Percentiles rank a stretch among this genome's conserved stretches.
phyloP scores from a whole-genome alignment of 352 stramenopile genomes.

The Achlya hypogyna region DNA sequence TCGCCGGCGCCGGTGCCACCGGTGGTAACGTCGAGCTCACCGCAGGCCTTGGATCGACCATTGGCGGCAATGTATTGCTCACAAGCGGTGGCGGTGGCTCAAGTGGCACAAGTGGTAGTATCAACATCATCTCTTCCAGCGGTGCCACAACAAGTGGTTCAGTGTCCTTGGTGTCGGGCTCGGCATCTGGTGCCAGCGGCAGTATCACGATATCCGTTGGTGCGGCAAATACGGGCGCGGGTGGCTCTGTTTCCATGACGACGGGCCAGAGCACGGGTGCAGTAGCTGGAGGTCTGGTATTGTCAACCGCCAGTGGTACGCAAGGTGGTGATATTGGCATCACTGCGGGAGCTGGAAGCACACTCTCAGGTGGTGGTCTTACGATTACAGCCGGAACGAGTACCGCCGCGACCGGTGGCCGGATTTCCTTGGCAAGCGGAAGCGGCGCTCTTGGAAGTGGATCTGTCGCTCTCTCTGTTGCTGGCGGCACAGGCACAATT shows the following conservation, averaged over 20 bases:
- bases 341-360: constrained; percentile 34
- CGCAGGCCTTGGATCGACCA: constrained; percentile 23
- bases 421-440: constrained; percentile 5
- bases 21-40: constrained; percentile 34
- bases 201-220: constrained; percentile 15
- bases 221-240: neutral
- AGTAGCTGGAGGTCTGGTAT: neutral
- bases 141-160: constrained; percentile 19
- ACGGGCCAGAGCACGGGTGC: constrained; percentile 14
- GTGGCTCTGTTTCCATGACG: constrained; percentile 12
- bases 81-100: constrained; percentile 6
- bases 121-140: constrained; percentile 11
- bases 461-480: constrained; percentile 6
- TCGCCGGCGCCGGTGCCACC: constrained; percentile 22
- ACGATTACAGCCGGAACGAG: constrained; percentile 4
- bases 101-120: constrained; percentile 11
- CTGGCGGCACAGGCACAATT: constrained; percentile 13
- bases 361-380: constrained; percentile 46
- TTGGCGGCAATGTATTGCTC: constrained; percentile 6
- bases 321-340: constrained; percentile 21
- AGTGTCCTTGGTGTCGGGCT: constrained; percentile 22
- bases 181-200: constrained; percentile 10
- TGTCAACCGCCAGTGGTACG: neutral
- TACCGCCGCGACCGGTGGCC: constrained; percentile 10
- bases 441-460: constrained; percentile 8